A percentile compares a stretch with the other conserved stretches of the same genome.
Evolutionary conservation across 768 basidiomycete genomes (phyloP).

Genomic region (Suillus paluster): DNA sequence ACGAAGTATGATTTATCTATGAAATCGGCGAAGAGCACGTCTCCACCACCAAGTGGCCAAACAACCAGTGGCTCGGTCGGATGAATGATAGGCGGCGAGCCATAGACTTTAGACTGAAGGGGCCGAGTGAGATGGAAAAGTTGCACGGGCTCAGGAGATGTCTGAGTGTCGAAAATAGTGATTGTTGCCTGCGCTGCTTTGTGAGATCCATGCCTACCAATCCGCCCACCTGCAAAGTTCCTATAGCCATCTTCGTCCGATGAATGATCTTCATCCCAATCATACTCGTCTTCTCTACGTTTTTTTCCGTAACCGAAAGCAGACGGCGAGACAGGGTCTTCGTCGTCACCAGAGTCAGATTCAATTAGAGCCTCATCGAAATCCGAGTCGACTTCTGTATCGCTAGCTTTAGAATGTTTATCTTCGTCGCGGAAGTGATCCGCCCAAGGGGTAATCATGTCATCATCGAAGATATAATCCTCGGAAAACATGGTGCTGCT

Average conservation of each 20-base stretch:
- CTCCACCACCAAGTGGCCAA: slow-evolving; percentile 34
- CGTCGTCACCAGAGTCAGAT: slow-evolving; percentile 1
- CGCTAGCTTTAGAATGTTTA: slow-evolving; percentile 12
- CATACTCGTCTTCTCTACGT: slow-evolving; percentile 13
- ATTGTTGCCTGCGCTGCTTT: slow-evolving; percentile 1
- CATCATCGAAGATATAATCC: slow-evolving; percentile 10
- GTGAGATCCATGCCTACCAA: slow-evolving; percentile 16
- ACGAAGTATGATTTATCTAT: slow-evolving; percentile 30
- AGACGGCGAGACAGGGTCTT: slow-evolving; percentile 6
- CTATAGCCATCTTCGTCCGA: slow-evolving; percentile 1
- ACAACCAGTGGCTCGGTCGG: slow-evolving; percentile 28
- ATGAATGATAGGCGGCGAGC: slow-evolving; percentile 33
- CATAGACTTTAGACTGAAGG: slow-evolving; percentile 25
- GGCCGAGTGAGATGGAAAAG: slow-evolving; percentile 1
- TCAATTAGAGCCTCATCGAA: neutral
- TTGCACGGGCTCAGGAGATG: neutral
- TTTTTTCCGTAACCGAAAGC: slow-evolving; percentile 15
- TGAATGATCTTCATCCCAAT: slow-evolving; percentile 10
- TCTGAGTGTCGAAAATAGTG: neutral
- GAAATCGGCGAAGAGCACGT: slow-evolving; percentile 33
- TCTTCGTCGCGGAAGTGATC: slow-evolving; percentile 15
- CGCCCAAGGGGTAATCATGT: slow-evolving; percentile 20
- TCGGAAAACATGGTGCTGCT: slow-evolving; percentile 17
- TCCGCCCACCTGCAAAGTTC: neutral
- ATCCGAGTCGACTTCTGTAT: slow-evolving; percentile 1